phyloP scores from a whole-genome alignment of 345 rosid genomes.

The Psidium friedrichsthalianum region DNA sequence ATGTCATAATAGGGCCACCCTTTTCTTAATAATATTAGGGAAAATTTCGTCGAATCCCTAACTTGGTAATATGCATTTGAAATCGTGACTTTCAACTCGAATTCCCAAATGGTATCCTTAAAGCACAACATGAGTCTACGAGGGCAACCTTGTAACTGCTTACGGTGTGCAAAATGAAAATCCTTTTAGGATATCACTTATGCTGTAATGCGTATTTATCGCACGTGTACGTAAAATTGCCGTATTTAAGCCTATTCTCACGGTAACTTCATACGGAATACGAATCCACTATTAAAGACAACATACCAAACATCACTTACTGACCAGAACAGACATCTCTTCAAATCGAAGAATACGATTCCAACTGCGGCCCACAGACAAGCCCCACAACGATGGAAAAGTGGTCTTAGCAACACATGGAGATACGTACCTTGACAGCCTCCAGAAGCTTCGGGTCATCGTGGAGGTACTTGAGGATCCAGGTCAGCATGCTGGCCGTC shows the following conservation, averaged over 20 bases:
- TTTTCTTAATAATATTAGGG: background rate
- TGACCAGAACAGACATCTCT: background rate
- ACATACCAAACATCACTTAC: background rate
- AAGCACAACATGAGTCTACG: background rate
- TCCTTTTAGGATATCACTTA: background rate
- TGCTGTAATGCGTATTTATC: background rate
- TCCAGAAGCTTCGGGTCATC: conserved; percentile 49
- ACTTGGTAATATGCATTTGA: background rate
- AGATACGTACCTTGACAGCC: conserved; percentile 49
- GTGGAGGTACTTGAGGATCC: conserved; percentile 75
- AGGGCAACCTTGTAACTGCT: background rate
- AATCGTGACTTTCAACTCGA: background rate
- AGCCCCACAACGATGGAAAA: background rate
- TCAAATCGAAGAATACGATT: background rate
- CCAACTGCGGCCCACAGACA: background rate
- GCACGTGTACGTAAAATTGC: background rate
- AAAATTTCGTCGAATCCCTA: background rate
- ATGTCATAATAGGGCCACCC: background rate
- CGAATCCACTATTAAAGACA: background rate
- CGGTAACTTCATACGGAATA: background rate
- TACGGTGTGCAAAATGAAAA: background rate
- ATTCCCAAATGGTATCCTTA: background rate
- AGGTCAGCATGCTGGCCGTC: conserved; percentile 72
- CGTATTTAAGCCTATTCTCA: background rate
- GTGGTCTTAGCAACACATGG: background rate